Evolutionary conservation across 2,329 filamentous ascomycete genomes (phyloP).

Genomic region (Lomentospora prolificans): DNA sequence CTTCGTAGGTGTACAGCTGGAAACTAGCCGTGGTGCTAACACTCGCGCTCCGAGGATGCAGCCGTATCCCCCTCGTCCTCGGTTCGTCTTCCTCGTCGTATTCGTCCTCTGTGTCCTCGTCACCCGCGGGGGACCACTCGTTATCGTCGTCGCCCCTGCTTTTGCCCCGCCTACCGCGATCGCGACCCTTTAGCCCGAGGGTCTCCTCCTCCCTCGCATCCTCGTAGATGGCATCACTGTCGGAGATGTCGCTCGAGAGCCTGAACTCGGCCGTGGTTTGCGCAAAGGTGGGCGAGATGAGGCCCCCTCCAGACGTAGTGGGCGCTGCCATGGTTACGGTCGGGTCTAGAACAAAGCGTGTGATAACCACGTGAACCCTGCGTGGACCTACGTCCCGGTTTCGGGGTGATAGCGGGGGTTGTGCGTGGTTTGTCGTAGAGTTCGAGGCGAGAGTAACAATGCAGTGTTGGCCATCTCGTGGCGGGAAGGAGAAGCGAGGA

Average conservation of each 20-base stretch:
- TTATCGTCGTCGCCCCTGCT: neutral
- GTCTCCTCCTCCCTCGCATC: neutral
- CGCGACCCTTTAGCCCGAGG: neutral
- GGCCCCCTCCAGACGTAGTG: neutral
- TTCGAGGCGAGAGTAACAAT: too few species aligned
- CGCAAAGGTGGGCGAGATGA: slow-evolving; percentile 25
- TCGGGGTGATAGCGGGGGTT: too few species aligned
- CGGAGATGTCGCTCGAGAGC: slow-evolving; percentile 20
- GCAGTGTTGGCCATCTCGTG: too few species aligned
- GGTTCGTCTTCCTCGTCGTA: slow-evolving; percentile 17
- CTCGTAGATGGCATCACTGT: neutral
- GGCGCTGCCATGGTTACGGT: slow-evolving; percentile 2
- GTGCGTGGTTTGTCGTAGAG: too few species aligned
- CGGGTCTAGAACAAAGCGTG: slow-evolving; percentile 6
- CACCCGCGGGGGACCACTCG: slow-evolving; percentile 9
- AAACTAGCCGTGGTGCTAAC: slow-evolving; percentile 25
- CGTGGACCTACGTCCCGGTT: too few species aligned
- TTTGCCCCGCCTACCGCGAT: neutral
- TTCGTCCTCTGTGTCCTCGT: slow-evolving; percentile 15
- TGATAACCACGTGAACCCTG: too few species aligned
- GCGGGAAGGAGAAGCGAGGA: too few species aligned
- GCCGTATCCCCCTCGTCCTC: neutral
- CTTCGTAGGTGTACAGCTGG: slow-evolving; percentile 47
- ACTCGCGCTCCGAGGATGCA: slow-evolving; percentile 12
- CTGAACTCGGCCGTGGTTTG: slow-evolving; percentile 27